Conservation (phyloP, 805 yeast species). For the Metschnikowia vanudenii region DNA sequence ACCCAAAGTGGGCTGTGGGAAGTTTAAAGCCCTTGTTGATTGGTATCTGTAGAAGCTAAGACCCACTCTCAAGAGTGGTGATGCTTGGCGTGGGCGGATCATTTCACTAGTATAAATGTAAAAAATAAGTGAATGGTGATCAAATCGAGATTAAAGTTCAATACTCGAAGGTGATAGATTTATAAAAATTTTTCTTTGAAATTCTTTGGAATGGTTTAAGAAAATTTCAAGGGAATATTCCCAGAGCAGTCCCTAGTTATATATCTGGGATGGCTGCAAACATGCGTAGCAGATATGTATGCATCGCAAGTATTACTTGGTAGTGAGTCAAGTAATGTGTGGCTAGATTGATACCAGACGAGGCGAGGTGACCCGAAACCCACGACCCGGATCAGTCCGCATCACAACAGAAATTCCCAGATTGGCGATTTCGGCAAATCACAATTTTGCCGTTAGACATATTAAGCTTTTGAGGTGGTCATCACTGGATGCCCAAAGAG, state of each 20-base stretch:
- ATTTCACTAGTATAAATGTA: constrained; percentile 1
- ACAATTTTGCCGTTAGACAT: not conserved
- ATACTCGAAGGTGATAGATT: too few relatives aligned
- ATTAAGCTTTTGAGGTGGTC: not conserved
- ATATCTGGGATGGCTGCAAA: not conserved
- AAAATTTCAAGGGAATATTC: not conserved
- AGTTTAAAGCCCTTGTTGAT: constrained; percentile 1
- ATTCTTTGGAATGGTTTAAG: not conserved
- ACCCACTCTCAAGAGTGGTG: constrained; percentile 6
- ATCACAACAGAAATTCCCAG: not conserved
- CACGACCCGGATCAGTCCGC: not conserved
- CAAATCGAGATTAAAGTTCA: too few relatives aligned
- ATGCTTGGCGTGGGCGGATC: constrained; percentile 8
- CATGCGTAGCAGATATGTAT: not conserved
- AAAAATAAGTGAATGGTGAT: too few relatives aligned
- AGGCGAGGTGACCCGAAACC: not conserved
- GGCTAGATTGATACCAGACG: not conserved
- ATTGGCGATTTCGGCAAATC: constrained; percentile 2
- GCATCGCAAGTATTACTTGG: not conserved
- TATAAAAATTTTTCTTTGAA: not conserved
- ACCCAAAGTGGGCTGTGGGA: too few relatives aligned
- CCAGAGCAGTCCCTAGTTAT: not conserved
- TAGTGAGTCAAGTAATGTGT: not conserved
- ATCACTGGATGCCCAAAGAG: not conserved
- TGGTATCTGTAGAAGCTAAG: not conserved